Conservation (phyloP, 768 basidiomycete genomes). For the Sporobolomyces pararoseus region DNA sequence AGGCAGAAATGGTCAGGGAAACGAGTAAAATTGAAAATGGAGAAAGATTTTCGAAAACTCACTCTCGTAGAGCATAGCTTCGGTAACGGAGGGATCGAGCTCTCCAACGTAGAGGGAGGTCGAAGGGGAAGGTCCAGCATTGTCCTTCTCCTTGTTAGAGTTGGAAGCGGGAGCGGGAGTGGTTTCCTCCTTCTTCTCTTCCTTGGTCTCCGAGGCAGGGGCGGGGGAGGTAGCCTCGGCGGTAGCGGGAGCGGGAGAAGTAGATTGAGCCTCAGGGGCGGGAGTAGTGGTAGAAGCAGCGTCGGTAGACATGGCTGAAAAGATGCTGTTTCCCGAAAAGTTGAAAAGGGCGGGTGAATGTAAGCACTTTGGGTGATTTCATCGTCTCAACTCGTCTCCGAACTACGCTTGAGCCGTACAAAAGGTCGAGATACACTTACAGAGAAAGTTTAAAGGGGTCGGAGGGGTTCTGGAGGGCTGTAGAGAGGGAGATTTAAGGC, state of each 20-base stretch:
- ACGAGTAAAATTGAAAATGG: not conserved
- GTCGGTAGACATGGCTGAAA: conserved; percentile 31
- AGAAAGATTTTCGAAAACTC: not conserved
- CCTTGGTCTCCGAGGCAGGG: conserved; percentile 25
- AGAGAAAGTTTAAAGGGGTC: not conserved
- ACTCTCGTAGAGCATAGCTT: conserved; percentile 98
- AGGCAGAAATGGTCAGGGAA: not conserved
- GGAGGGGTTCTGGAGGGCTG: not conserved
- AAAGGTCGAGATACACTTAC: not conserved
- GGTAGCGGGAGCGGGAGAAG: conserved; percentile 31
- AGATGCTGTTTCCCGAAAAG: too few relatives aligned
- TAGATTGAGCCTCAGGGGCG: conserved; percentile 41
- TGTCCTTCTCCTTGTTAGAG: conserved; percentile 31
- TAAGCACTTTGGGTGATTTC: conserved; percentile 5
- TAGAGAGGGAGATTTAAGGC: conserved; percentile 12
- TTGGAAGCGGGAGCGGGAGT: conserved; percentile 42
- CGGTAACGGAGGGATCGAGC: conserved; percentile 94
- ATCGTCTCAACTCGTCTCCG: not conserved
- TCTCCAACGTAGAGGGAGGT: conserved; percentile 95
- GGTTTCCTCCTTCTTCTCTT: conserved; percentile 20
- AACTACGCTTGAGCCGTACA: too few relatives aligned
- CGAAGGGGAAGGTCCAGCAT: conserved; percentile 35
- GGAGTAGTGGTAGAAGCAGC: conserved; percentile 32
- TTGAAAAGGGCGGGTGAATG: not conserved
- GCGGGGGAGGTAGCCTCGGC: conserved; percentile 23